Evolutionary conservation across 2,329 filamentous ascomycete genomes (phyloP).

Genomic region (Thermoascus crustaceus): DNA sequence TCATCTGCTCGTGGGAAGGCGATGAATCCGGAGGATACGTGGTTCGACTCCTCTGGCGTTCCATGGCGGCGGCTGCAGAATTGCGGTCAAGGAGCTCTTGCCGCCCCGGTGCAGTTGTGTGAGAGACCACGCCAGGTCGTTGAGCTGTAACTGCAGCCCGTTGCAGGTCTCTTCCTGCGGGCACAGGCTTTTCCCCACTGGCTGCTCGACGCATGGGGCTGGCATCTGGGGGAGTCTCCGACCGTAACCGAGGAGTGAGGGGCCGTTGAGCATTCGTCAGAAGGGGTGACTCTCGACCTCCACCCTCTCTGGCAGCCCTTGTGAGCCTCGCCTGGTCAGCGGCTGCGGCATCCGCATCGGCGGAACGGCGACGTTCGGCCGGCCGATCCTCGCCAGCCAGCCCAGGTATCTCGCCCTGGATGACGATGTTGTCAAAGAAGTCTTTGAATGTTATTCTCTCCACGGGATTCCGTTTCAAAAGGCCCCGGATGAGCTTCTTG

Average conservation of each 20-base stretch:
- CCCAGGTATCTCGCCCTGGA: slow-evolving; percentile 68
- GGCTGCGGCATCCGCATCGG: slow-evolving; percentile 10
- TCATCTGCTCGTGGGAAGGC: too few relatives aligned
- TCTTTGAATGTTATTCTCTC: slow-evolving; percentile 79
- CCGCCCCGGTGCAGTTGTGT: slow-evolving; percentile 33
- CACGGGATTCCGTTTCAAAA: slow-evolving; percentile 78
- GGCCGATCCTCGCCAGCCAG: slow-evolving; percentile 69
- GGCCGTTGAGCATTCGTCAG: slow-evolving; percentile 31
- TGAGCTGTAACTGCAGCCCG: slow-evolving; percentile 20
- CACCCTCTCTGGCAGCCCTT: too few relatives aligned
- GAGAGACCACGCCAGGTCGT: slow-evolving; percentile 26
- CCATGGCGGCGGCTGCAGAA: slow-evolving; percentile 39
- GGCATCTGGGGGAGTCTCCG: slow-evolving; percentile 20
- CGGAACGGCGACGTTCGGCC: slow-evolving; percentile 11
- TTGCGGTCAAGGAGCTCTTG: slow-evolving; percentile 30
- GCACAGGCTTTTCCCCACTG: slow-evolving; percentile 25
- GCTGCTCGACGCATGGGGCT: slow-evolving; percentile 24
- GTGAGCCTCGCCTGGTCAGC: slow-evolving; percentile 8
- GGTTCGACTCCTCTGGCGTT: slow-evolving; percentile 54
- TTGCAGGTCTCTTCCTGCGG: slow-evolving; percentile 19
- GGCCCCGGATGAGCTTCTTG: slow-evolving; percentile 68
- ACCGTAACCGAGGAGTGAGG: slow-evolving; percentile 19
- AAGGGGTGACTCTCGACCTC: slow-evolving; percentile 15
- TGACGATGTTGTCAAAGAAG: slow-evolving; percentile 70
- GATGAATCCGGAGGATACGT: slow-evolving; percentile 36